phyloP scores from a whole-genome alignment of 257 asterid species.

The Ophiorrhiza pumila region DNA sequence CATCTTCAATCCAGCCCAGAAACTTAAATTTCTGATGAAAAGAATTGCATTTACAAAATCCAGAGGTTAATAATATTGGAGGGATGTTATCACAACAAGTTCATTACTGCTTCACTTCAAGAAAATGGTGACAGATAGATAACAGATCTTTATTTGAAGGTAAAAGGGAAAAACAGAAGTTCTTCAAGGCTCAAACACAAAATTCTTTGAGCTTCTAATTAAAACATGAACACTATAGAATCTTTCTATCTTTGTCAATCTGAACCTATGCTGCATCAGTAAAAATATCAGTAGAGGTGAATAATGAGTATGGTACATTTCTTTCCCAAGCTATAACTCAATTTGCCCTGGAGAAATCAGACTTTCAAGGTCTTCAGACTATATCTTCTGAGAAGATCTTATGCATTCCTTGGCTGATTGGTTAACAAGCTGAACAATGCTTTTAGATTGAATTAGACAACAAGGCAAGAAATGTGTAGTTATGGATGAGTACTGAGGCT shows the following conservation, averaged over 20 bases:
- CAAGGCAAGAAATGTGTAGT: slow-evolving; percentile 31
- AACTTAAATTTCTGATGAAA: background rate
- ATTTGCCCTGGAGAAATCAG: background rate
- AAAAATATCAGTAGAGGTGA: no score
- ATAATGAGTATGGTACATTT: background rate
- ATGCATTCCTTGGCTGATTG: background rate
- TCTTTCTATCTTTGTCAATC: background rate
- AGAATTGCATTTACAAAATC: background rate
- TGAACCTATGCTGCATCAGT: background rate
- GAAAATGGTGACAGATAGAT: no score
- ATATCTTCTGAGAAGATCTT: background rate
- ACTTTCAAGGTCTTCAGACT: background rate
- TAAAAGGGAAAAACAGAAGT: background rate
- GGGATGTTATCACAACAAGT: no score
- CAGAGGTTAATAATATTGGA: background rate
- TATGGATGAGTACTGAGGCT: slow-evolving; percentile 13
- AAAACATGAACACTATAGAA: background rate
- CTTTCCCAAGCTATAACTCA: background rate
- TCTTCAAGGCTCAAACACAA: background rate
- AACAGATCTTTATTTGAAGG: background rate
- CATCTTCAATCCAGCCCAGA: background rate
- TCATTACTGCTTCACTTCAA: no score
- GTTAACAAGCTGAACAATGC: background rate
- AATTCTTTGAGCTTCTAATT: background rate
- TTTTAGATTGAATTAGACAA: slow-evolving; percentile 18